phyloP scores from a whole-genome alignment of 305 asterid genomes.

The Fraxinus xanthoxyloides region DNA sequence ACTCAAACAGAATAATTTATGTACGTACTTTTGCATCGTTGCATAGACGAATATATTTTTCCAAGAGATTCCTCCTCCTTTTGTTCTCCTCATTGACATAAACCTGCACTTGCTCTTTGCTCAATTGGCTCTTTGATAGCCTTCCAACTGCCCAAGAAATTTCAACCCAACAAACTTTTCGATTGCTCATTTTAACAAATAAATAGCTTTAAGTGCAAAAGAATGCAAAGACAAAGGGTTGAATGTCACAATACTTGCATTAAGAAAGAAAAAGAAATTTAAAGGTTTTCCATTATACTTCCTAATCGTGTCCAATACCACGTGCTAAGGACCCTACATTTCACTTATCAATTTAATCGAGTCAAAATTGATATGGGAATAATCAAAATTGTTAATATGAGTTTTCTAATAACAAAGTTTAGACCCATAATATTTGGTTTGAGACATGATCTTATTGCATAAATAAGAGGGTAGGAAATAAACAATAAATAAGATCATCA shows the following conservation, averaged over 20 bases:
- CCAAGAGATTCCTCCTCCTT: constrained; percentile 55
- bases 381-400: background rate
- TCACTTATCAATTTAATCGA: background rate
- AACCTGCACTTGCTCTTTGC: constrained; percentile 59
- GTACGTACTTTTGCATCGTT: constrained; percentile 57
- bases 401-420: background rate
- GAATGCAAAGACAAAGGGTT: background rate
- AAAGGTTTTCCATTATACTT: background rate
- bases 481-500: background rate
- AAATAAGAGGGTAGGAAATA: background rate
- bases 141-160: constrained; percentile 54
- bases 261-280: background rate
- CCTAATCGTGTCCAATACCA: background rate
- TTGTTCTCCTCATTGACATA: constrained; percentile 62
- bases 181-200: background rate
- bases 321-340: background rate
- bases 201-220: background rate
- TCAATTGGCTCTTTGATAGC: constrained; percentile 70
- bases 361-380: background rate
- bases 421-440: background rate
- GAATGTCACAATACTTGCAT: background rate
- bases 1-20: background rate
- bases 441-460: background rate
- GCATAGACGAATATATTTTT: constrained; percentile 65
- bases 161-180: background rate